Conservation (phyloP, 2,329 filamentous ascomycete species). For the Fusarium sp. region DNA sequence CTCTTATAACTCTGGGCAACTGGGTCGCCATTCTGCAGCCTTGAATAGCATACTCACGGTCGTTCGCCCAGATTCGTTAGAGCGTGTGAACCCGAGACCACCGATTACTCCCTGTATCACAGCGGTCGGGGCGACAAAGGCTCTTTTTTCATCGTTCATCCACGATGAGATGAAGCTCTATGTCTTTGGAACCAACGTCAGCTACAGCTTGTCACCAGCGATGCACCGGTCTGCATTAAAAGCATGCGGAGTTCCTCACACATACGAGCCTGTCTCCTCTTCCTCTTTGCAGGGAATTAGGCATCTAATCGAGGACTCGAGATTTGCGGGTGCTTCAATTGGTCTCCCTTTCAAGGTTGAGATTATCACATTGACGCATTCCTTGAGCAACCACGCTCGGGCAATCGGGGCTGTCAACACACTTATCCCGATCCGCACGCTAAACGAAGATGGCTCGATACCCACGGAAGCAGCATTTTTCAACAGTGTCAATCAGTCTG, state of each 20-base stretch:
- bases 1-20: slow-evolving; percentile 72
- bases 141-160: slow-evolving; percentile 75
- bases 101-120: slow-evolving; percentile 60
- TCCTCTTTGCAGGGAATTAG: slow-evolving; percentile 72
- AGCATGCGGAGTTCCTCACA: slow-evolving; percentile 76
- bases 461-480: slow-evolving; percentile 66
- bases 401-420: slow-evolving; percentile 84
- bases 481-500: slow-evolving; percentile 69
- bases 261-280: slow-evolving; percentile 74
- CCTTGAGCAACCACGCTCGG: slow-evolving; percentile 77
- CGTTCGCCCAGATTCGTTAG: slow-evolving; percentile 61
- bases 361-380: slow-evolving; percentile 75
- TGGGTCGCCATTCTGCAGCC: slow-evolving; percentile 73
- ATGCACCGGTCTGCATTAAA: slow-evolving; percentile 81
- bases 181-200: slow-evolving; percentile 79
- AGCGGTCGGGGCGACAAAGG: slow-evolving; percentile 71
- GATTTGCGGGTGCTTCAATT: slow-evolving; percentile 79
- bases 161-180: slow-evolving; percentile 79
- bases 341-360: slow-evolving; percentile 82
- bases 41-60: slow-evolving; percentile 74
- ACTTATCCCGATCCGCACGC: slow-evolving; percentile 75
- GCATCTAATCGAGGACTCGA: slow-evolving; percentile 71
- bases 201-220: slow-evolving; percentile 79
- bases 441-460: slow-evolving; percentile 68
- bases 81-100: slow-evolving; percentile 39